These are phyloP conservation scores for Corylus heterophylla DNA, from an alignment of 306 rosid genomes.

Conservation along the genomic window DNA sequence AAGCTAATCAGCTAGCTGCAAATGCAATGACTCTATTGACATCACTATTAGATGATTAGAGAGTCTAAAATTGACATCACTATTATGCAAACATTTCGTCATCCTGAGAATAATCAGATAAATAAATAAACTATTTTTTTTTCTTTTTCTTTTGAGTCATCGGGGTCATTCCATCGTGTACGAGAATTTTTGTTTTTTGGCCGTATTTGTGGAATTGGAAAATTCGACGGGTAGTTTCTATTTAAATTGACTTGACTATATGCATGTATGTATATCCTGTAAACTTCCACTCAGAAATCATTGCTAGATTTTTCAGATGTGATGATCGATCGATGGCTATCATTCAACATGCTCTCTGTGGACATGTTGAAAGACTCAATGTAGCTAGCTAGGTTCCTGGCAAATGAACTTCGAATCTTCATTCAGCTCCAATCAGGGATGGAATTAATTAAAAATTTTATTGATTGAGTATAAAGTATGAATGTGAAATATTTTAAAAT, in stretches of 20 bases:
- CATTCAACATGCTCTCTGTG: background rate
- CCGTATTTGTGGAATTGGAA: constrained; percentile 1
- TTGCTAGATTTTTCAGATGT: background rate
- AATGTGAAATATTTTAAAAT: no score
- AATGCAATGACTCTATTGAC: background rate
- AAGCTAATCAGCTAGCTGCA: no score
- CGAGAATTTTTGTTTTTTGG: background rate
- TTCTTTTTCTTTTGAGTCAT: background rate
- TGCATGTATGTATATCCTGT: background rate
- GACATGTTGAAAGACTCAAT: background rate
- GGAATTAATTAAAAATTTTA: no score
- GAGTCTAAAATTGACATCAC: no score
- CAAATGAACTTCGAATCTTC: no score
- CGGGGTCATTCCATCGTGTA: background rate
- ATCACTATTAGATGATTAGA: no score
- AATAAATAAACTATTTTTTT: background rate
- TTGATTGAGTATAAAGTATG: no score
- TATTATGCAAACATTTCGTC: no score
- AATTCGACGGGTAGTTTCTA: background rate
- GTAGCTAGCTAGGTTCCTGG: no score
- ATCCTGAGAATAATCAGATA: no score
- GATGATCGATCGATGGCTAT: background rate
- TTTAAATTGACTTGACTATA: background rate
- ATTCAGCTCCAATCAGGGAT: no score
- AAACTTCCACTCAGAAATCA: background rate